A percentile compares a stretch with the other conserved stretches of the same genome.
phyloP scores from a whole-genome alignment of 805 yeast species.

The Monosporozyma aerobia region DNA sequence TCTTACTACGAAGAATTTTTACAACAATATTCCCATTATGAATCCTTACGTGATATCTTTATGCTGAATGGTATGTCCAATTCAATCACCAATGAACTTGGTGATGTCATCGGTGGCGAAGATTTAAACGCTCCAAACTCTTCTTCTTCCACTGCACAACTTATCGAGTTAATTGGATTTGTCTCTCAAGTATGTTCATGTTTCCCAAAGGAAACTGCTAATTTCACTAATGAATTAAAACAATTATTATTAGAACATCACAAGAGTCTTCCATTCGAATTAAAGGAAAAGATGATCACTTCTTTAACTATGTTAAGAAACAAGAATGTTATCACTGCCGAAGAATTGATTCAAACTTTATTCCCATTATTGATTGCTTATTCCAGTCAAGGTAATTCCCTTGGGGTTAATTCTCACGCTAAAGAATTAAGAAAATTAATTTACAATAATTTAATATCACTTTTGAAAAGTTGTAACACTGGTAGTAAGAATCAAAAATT shows the following conservation, averaged over 20 bases:
- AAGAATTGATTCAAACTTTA: conserved; percentile 70
- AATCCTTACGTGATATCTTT: conserved; percentile 80
- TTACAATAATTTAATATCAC: conserved; percentile 65
- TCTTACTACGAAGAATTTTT: conserved; percentile 90
- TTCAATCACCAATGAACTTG: conserved; percentile 10
- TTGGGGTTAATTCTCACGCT: conserved; percentile 51
- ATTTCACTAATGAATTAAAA: conserved; percentile 75
- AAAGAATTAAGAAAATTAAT: conserved; percentile 76
- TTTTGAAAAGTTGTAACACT: conserved; percentile 74
- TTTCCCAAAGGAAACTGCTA: conserved; percentile 79
- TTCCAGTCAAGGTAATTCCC: conserved; percentile 37
- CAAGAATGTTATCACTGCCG: conserved; percentile 70
- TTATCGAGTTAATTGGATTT: conserved; percentile 80
- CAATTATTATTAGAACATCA: conserved; percentile 64
- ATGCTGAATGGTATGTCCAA: conserved; percentile 41
- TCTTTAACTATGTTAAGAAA: conserved; percentile 85
- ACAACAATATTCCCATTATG: conserved; percentile 88
- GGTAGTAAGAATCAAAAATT: conserved; percentile 86
- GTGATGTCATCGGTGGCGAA: conserved; percentile 32
- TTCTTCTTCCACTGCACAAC: conserved; percentile 33
- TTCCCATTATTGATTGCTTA: conserved; percentile 77
- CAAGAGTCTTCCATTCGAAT: conserved; percentile 69
- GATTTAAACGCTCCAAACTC: conserved; percentile 16
- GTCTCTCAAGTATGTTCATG: conserved; percentile 86
- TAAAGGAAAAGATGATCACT: conserved; percentile 85